Percentiles rank a stretch among this genome's conserved stretches.
These are phyloP conservation scores for Lachnellula arida DNA, from an alignment of 2,329 filamentous ascomycete species.

Conservation along the genomic window DNA sequence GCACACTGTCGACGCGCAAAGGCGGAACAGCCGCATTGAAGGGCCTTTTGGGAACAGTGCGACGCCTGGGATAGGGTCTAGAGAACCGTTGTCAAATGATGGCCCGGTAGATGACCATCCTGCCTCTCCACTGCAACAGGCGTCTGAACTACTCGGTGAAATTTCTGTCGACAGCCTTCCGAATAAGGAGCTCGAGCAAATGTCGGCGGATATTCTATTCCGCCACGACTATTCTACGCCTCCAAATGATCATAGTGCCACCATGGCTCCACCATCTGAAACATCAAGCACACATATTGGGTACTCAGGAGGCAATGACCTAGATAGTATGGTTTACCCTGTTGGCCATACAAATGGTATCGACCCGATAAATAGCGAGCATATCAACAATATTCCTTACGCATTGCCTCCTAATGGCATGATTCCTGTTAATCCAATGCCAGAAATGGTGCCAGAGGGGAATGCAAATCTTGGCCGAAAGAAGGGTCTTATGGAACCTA, in stretches of 20 bases:
- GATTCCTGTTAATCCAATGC: constrained; percentile 42
- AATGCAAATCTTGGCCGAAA: constrained; percentile 35
- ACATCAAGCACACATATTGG: constrained; percentile 42
- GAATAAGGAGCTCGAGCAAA: constrained; percentile 60
- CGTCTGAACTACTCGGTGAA: constrained; percentile 60
- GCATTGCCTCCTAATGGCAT: constrained; percentile 62
- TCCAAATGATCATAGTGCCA: constrained; percentile 26
- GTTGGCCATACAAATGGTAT: constrained; percentile 89
- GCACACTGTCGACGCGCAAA: constrained; percentile 59
- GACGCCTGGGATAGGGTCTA: constrained; percentile 33
- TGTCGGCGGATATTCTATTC: constrained; percentile 41
- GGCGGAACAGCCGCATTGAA: constrained; percentile 53
- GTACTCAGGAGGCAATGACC: constrained; percentile 44
- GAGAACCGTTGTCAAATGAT: constrained; percentile 21
- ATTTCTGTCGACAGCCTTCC: constrained; percentile 61
- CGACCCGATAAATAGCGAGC: constrained; percentile 89
- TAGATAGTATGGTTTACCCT: constrained; percentile 78
- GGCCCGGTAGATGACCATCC: constrained; percentile 50
- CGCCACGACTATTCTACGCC: constrained; percentile 31
- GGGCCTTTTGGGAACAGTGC: constrained; percentile 38
- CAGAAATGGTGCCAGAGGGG: constrained; percentile 39
- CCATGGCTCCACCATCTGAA: constrained; percentile 39
- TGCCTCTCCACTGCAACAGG: constrained; percentile 63
- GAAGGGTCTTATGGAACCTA: constrained; percentile 37
- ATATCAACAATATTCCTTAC: constrained; percentile 92